These are phyloP conservation scores for Phytomonas sp. DNA, from an alignment of 208 protist species.

Conservation along the genomic window DNA sequence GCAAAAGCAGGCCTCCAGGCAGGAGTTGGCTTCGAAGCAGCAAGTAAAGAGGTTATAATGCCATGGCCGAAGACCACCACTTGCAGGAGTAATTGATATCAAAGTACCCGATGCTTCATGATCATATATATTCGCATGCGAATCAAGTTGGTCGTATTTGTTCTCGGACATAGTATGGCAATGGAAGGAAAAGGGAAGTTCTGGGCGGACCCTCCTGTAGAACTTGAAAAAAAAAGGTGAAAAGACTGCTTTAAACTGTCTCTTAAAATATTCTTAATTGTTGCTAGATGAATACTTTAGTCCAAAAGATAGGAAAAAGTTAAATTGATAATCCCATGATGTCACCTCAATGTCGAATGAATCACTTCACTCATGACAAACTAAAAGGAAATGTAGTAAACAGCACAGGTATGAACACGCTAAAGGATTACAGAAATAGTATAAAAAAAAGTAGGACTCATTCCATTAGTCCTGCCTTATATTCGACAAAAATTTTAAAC, in stretches of 20 bases:
- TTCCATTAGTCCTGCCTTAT: conserved; percentile 5
- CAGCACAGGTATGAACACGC: neutral
- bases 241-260: neutral
- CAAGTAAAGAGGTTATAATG: conserved; percentile 30
- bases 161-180: neutral
- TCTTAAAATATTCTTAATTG: neutral
- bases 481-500: neutral
- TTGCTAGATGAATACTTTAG: neutral
- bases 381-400: neutral
- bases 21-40: conserved; percentile 28
- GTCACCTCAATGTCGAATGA: neutral
- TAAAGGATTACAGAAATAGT: neutral
- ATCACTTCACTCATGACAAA: neutral
- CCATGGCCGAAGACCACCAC: conserved; percentile 14
- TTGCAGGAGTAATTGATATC: neutral
- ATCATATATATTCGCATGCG: neutral
- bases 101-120: neutral
- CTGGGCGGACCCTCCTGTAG: neutral
- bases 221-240: neutral
- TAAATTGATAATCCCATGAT: neutral
- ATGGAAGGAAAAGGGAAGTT: neutral
- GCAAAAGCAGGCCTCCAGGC: conserved; percentile 28
- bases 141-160: neutral
- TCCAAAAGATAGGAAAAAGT: neutral
- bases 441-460: neutral